Percentiles rank a stretch among this genome's conserved stretches.
Evolutionary conservation across 345 rosid species (phyloP).

Genomic region (Bretschneidera sinensis): DNA sequence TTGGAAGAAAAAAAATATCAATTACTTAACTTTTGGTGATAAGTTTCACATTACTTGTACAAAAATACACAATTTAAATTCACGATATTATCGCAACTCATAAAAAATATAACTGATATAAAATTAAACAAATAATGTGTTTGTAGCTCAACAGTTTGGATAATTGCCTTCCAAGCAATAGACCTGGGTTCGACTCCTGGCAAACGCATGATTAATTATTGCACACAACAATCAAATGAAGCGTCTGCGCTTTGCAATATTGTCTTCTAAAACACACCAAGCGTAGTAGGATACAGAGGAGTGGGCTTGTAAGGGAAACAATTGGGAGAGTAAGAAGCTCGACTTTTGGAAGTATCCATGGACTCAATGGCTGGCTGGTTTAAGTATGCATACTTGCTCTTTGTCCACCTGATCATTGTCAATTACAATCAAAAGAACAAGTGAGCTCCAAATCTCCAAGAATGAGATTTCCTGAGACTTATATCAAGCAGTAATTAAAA

Average conservation of each 20-base stretch:
- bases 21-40: no score
- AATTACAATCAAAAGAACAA: background rate
- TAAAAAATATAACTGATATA: no score
- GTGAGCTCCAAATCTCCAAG: background rate
- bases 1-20: no score
- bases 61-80: no score
- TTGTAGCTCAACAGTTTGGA: no score
- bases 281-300: slow-evolving; percentile 54
- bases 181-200: no score
- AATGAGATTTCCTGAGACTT: background rate
- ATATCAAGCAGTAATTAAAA: slow-evolving; percentile 14
- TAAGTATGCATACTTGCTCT: slow-evolving; percentile 88
- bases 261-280: slow-evolving; percentile 43
- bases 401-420: slow-evolving; percentile 72
- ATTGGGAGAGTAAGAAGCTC: slow-evolving; percentile 48
- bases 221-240: background rate
- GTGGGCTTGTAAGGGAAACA: slow-evolving; percentile 58
- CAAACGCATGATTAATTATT: no score
- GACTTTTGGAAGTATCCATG: slow-evolving; percentile 36
- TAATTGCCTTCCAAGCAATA: no score
- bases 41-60: no score
- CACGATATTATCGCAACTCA: no score
- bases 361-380: slow-evolving; percentile 73
- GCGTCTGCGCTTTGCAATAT: no score
- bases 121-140: no score